A percentile compares a stretch with the other conserved stretches of the same genome.
These are phyloP conservation scores for Holtermannia corniformis DNA, from an alignment of 768 basidiomycete genomes.

Conservation along the genomic window DNA sequence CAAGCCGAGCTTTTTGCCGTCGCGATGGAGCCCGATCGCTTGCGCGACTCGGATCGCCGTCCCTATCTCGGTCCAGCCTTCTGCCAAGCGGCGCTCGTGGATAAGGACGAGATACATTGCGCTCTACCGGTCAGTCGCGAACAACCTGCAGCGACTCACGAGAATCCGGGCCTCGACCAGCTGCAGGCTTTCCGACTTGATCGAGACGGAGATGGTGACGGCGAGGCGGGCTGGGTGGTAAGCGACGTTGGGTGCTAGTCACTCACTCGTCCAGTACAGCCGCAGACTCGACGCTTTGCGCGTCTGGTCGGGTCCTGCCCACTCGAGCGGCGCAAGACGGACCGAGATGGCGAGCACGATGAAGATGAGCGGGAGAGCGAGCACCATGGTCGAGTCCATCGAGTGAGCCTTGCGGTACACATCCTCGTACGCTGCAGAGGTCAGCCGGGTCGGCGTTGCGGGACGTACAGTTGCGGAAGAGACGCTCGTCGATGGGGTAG, in stretches of 20 bases:
- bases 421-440: slow-evolving; percentile 52
- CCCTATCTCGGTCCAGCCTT: slow-evolving; percentile 90
- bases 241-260: neutral
- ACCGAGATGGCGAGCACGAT: slow-evolving; percentile 80
- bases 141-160: slow-evolving; percentile 34
- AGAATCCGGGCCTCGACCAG: slow-evolving; percentile 79
- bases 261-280: slow-evolving; percentile 90
- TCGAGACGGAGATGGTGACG: slow-evolving; percentile 76
- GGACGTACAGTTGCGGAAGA: slow-evolving; percentile 26
- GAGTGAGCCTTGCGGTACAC: slow-evolving; percentile 44
- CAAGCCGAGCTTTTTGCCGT: slow-evolving; percentile 58
- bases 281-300: slow-evolving; percentile 67
- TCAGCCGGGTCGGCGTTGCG: too few relatives aligned
- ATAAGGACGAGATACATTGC: slow-evolving; percentile 53
- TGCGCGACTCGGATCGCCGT: slow-evolving; percentile 84
- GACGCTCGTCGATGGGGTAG: slow-evolving; percentile 73
- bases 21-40: slow-evolving; percentile 81
- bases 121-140: slow-evolving; percentile 43
- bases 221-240: slow-evolving; percentile 59
- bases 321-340: slow-evolving; percentile 70
- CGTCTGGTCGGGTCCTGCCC: slow-evolving; percentile 63
- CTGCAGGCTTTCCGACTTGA: slow-evolving; percentile 81
- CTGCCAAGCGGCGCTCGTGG: slow-evolving; percentile 54
- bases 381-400: slow-evolving; percentile 66
- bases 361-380: slow-evolving; percentile 64